Percentiles rank a stretch among this genome's conserved stretches.
Evolutionary conservation across 1,284 basidiomycete species (phyloP).

Genomic region (Ganoderma resinaceum): DNA sequence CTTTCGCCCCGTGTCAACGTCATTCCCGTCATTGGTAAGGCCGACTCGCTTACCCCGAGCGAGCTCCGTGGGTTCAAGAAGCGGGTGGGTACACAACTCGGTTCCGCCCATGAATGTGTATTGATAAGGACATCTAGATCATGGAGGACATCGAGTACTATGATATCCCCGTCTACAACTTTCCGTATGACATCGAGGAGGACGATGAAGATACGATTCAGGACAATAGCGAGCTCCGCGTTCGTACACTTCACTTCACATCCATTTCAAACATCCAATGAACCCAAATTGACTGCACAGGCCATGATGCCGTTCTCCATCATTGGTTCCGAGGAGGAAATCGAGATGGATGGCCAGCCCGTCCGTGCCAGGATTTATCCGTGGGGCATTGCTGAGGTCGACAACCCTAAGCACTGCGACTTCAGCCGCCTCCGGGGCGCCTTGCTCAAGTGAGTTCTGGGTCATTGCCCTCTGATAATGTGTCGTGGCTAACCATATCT

Average conservation of each 20-base stretch:
- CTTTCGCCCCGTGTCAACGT: constrained; percentile 98
- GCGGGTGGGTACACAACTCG: constrained; percentile 61
- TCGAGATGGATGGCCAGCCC: constrained; percentile 91
- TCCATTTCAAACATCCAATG: constrained; percentile 10
- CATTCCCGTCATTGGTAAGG: constrained; percentile 98
- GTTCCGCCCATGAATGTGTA: background rate
- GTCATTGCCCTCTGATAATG: background rate
- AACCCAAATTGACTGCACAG: constrained; percentile 43
- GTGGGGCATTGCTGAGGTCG: constrained; percentile 98
- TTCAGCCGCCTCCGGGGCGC: constrained; percentile 93
- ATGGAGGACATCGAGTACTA: constrained; percentile 99
- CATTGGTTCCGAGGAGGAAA: constrained; percentile 96
- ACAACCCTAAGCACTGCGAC: constrained; percentile 98
- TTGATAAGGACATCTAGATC: constrained; percentile 60
- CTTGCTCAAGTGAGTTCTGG: constrained; percentile 74
- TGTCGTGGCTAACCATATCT: background rate
- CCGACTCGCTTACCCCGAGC: constrained; percentile 91
- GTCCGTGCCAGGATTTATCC: constrained; percentile 95
- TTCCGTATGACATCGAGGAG: constrained; percentile 99
- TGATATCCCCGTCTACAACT: constrained; percentile 99
- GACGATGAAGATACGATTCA: constrained; percentile 99
- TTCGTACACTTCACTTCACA: constrained; percentile 43
- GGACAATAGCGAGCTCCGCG: constrained; percentile 95
- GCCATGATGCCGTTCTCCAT: constrained; percentile 96
- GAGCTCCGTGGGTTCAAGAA: constrained; percentile 97